Conservation (phyloP, 2,329 filamentous ascomycete genomes). For the Fusarium sp. region DNA sequence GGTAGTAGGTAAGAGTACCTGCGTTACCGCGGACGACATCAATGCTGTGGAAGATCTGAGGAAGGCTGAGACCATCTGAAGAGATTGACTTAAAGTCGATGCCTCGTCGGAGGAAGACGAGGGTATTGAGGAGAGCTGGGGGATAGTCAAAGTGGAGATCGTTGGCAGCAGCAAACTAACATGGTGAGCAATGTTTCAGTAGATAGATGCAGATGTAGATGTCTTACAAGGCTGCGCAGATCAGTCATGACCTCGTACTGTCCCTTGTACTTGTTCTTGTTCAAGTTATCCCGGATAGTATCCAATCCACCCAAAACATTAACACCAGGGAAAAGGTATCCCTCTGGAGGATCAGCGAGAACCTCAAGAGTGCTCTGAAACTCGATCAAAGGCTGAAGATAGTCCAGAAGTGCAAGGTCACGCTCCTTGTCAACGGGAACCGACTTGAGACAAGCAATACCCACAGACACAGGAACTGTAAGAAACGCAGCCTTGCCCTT, state of each 20-base stretch:
- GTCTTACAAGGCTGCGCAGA: constrained; percentile 40
- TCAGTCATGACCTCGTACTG: constrained; percentile 43
- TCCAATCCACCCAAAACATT: constrained; percentile 38
- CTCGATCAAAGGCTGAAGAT: constrained; percentile 28
- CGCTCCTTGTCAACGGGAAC: constrained; percentile 41
- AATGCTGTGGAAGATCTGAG: constrained; percentile 33
- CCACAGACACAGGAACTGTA: constrained; percentile 33
- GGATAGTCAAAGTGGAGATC: constrained; percentile 43
- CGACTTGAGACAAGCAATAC: constrained; percentile 41
- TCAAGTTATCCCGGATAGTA: constrained; percentile 27
- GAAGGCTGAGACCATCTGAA: constrained; percentile 24
- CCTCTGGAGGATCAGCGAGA: constrained; percentile 38
- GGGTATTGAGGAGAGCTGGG: constrained; percentile 36
- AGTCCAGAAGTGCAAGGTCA: constrained; percentile 40
- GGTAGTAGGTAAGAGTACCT: constrained; percentile 30
- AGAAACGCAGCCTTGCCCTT: constrained; percentile 20
- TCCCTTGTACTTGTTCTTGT: constrained; percentile 29
- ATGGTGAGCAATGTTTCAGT: neutral
- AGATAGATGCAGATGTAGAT: rapidly evolving
- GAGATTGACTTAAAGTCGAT: constrained; percentile 37
- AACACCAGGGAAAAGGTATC: constrained; percentile 39
- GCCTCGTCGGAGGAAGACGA: constrained; percentile 27
- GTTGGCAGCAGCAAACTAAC: constrained; percentile 36
- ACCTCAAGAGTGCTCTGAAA: constrained; percentile 42
- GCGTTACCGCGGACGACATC: constrained; percentile 32